Conservation (phyloP, 495 filamentous ascomycete species). For the Cenococcum geophilum region DNA sequence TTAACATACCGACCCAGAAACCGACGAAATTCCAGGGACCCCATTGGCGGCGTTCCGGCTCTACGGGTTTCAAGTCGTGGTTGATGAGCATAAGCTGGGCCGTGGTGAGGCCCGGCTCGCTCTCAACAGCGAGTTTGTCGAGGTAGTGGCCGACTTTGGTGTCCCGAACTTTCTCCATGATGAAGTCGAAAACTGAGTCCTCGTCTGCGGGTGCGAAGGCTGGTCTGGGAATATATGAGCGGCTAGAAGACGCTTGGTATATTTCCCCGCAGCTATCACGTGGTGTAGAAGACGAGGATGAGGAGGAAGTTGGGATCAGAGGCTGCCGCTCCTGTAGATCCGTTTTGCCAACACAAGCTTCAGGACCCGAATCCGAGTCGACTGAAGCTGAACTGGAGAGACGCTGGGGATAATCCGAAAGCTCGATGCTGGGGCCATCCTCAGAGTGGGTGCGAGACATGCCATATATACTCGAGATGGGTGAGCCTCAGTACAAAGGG, state of each 20-base stretch:
- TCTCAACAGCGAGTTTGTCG: slow-evolving; percentile 59
- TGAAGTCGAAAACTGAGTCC: slow-evolving; percentile 18
- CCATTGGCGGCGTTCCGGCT: slow-evolving; percentile 80
- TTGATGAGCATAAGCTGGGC: slow-evolving; percentile 87
- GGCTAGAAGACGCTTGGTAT: slow-evolving; percentile 2
- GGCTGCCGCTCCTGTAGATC: slow-evolving; percentile 21
- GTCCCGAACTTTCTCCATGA: slow-evolving; percentile 39
- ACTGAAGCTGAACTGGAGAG: slow-evolving; percentile 2
- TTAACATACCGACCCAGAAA: slow-evolving; percentile 39
- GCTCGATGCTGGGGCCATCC: background rate
- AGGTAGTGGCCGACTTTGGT: slow-evolving; percentile 29
- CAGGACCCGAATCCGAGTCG: slow-evolving; percentile 1
- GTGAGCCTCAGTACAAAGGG: background rate
- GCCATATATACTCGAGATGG: slow-evolving; percentile 1
- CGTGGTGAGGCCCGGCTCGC: slow-evolving; percentile 73
- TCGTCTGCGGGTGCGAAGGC: slow-evolving; percentile 14
- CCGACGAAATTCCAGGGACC: slow-evolving; percentile 81
- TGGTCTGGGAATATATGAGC: background rate
- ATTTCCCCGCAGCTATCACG: slow-evolving; percentile 5
- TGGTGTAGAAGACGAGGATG: slow-evolving; percentile 8
- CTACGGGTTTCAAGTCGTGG: slow-evolving; percentile 84
- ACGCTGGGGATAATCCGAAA: background rate
- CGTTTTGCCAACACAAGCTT: background rate
- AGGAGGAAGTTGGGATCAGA: slow-evolving; percentile 20
- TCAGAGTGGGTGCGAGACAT: background rate